Evolutionary conservation across 306 rosid species (phyloP).

Genomic region (Fagus sylvatica): DNA sequence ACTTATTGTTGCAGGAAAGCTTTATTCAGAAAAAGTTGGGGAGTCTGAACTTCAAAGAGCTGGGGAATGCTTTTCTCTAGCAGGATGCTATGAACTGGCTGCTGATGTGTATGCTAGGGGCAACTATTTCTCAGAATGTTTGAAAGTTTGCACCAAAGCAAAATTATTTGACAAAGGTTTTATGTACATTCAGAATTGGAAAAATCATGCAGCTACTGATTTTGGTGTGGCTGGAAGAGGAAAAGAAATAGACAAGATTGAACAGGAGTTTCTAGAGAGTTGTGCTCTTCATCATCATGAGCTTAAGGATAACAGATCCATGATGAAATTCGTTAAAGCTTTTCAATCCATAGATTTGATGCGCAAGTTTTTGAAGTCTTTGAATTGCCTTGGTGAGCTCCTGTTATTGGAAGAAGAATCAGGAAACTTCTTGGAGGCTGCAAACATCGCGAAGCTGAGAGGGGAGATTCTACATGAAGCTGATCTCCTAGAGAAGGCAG

Average conservation of each 20-base stretch:
- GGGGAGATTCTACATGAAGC: slow-evolving; percentile 46
- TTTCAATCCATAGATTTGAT: slow-evolving; percentile 50
- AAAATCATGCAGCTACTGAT: slow-evolving; percentile 41
- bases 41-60: slow-evolving; percentile 57
- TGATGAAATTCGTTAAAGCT: slow-evolving; percentile 75
- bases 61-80: slow-evolving; percentile 66
- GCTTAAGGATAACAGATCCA: slow-evolving; percentile 45
- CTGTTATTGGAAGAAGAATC: slow-evolving; percentile 62
- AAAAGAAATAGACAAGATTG: slow-evolving; percentile 36
- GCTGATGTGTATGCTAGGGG: slow-evolving; percentile 66
- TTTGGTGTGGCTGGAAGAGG: slow-evolving; percentile 9
- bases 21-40: slow-evolving; percentile 58
- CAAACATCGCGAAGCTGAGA: slow-evolving; percentile 48
- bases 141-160: slow-evolving; percentile 54
- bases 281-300: slow-evolving; percentile 59
- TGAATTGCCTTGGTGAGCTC: slow-evolving; percentile 55
- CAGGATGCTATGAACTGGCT: slow-evolving; percentile 48
- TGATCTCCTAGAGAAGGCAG: slow-evolving; percentile 59
- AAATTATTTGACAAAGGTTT: slow-evolving; percentile 60
- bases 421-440: slow-evolving; percentile 67
- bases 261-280: slow-evolving; percentile 55
- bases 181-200: slow-evolving; percentile 55
- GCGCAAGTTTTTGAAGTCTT: slow-evolving; percentile 53
- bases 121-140: slow-evolving; percentile 48
- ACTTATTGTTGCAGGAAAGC: slow-evolving; percentile 42